Conservation (phyloP, 2,329 filamentous ascomycete genomes). For the Calonectria multiphialidica region DNA sequence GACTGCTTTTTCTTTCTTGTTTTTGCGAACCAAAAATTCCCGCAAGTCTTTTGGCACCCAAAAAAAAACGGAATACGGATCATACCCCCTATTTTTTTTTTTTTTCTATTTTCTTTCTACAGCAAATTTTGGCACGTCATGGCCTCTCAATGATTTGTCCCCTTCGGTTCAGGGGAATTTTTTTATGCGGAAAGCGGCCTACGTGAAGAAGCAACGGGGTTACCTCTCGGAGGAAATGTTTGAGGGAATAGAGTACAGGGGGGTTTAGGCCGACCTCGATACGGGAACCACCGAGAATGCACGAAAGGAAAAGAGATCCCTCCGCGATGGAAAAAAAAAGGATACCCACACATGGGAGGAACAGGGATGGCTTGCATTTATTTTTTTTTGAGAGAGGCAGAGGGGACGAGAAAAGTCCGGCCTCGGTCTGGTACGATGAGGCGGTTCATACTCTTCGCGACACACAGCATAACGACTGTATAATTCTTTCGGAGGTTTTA, state of each 20-base stretch:
- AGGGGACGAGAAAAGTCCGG: conserved; percentile 39
- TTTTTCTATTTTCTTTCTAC: conserved; percentile 30
- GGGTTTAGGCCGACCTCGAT: conserved; percentile 44
- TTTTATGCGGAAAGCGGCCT: conserved; percentile 32
- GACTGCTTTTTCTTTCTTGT: conserved; percentile 50
- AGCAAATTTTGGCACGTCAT: conserved; percentile 42
- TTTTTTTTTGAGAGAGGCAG: conserved; percentile 29
- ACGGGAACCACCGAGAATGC: conserved; percentile 47
- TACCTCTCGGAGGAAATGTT: conserved; percentile 40
- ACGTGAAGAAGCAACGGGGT: conserved; percentile 33
- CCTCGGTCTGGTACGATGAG: conserved; percentile 46
- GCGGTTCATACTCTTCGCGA: conserved; percentile 44
- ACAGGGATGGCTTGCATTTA: conserved; percentile 26
- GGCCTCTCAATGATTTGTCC: conserved; percentile 37
- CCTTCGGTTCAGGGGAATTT: conserved; percentile 31
- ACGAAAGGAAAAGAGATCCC: conserved; percentile 43
- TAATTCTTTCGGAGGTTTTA: conserved; percentile 44
- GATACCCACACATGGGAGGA: conserved; percentile 41
- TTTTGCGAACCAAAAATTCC: conserved; percentile 47
- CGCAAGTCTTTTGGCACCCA: conserved; percentile 54
- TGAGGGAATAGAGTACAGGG: conserved; percentile 44
- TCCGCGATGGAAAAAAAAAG: conserved; percentile 36
- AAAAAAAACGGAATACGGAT: conserved; percentile 55
- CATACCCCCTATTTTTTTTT: conserved; percentile 49
- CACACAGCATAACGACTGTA: conserved; percentile 43